A percentile compares a stretch with the other conserved stretches of the same genome.
Evolutionary conservation across 345 rosid genomes (phyloP).

Genomic region (Gossypium australe): DNA sequence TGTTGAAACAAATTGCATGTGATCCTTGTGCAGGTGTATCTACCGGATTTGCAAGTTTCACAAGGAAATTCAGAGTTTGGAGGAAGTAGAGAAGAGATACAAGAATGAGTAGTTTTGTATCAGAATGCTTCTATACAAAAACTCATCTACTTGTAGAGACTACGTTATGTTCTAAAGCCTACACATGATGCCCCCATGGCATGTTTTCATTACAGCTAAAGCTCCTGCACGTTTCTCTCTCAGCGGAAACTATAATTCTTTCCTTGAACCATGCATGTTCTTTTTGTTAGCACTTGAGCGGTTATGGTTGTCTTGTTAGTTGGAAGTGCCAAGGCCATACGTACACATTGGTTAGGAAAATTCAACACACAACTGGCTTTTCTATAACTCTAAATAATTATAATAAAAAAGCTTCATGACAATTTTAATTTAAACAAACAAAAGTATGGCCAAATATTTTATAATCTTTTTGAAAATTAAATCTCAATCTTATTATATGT

Average conservation of each 20-base stretch:
- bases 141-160: background rate
- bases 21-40: constrained; percentile 53
- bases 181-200: background rate
- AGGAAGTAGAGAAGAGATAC: constrained; percentile 71
- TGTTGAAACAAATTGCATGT: constrained; percentile 7
- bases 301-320: background rate
- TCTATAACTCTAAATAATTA: too few relatives aligned
- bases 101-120: constrained; percentile 43
- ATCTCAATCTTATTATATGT: too few relatives aligned
- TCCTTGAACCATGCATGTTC: background rate
- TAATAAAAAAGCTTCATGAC: too few relatives aligned
- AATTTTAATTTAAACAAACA: too few relatives aligned
- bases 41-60: constrained; percentile 70
- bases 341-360: too few relatives aligned
- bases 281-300: background rate
- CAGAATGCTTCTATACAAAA: background rate
- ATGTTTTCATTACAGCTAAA: background rate
- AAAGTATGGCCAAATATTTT: too few relatives aligned
- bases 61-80: constrained; percentile 69
- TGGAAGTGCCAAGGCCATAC: too few relatives aligned
- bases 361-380: too few relatives aligned
- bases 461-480: too few relatives aligned
- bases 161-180: background rate
- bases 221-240: background rate
- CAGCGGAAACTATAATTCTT: background rate